Conservation (phyloP, 1,284 basidiomycete species). For the Sporisorium exsertum region DNA sequence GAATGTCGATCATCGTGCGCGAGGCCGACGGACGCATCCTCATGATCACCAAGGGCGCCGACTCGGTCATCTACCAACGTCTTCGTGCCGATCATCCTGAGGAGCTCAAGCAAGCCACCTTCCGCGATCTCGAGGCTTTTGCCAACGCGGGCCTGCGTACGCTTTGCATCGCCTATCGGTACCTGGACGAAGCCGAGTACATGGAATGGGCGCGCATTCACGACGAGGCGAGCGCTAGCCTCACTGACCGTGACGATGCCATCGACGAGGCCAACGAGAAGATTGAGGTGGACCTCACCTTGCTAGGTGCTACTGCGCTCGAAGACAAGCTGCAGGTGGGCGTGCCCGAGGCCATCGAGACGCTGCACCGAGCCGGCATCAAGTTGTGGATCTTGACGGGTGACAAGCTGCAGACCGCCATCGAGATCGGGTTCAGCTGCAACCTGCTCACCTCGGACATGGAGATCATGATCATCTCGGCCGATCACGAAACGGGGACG, state of each 20-base stretch:
- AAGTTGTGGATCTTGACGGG: slow-evolving; percentile 97
- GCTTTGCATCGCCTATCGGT: slow-evolving; percentile 86
- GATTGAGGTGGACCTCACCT: slow-evolving; percentile 83
- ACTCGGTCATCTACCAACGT: slow-evolving; percentile 91
- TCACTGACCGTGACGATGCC: slow-evolving; percentile 85
- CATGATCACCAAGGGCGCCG: slow-evolving; percentile 95
- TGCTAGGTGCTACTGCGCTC: slow-evolving; percentile 92
- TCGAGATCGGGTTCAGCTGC: slow-evolving; percentile 80
- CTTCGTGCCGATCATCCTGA: slow-evolving; percentile 81
- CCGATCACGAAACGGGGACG: slow-evolving; percentile 80
- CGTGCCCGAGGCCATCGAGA: slow-evolving; percentile 94
- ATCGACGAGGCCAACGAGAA: slow-evolving; percentile 87
- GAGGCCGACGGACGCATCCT: slow-evolving; percentile 83
- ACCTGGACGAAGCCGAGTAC: slow-evolving; percentile 85
- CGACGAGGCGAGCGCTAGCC: slow-evolving; percentile 81
- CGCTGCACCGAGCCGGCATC: slow-evolving; percentile 90
- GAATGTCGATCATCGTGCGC: slow-evolving; percentile 91
- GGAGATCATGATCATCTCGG: slow-evolving; percentile 95
- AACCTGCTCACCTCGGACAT: slow-evolving; percentile 61
- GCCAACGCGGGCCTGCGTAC: slow-evolving; percentile 93
- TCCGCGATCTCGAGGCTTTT: slow-evolving; percentile 88
- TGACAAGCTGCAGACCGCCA: slow-evolving; percentile 96
- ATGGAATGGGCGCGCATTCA: slow-evolving; percentile 82
- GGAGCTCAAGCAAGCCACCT: slow-evolving; percentile 80
- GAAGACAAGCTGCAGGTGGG: slow-evolving; percentile 98